phyloP scores from a whole-genome alignment of 176 grass and related monocot species.

The Otatea glauca region DNA sequence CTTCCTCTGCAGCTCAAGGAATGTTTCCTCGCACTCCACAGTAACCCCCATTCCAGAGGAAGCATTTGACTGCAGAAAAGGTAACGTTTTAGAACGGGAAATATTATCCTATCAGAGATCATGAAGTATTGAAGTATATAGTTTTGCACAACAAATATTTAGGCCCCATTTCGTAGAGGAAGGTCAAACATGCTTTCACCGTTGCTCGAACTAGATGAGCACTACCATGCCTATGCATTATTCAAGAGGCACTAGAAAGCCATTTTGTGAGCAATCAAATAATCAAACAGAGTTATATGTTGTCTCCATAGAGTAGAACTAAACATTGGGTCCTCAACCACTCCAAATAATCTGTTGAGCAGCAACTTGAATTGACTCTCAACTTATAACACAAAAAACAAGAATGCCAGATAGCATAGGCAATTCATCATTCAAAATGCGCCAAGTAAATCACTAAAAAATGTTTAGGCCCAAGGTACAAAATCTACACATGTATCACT shows the following conservation, averaged over 20 bases:
- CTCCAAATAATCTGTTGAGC: neutral
- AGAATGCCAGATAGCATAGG: neutral
- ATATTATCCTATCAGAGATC: neutral
- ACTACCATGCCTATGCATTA: neutral
- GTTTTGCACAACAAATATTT: too few species aligned
- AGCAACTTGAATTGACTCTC: neutral
- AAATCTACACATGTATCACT: neutral
- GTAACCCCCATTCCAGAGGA: slow-evolving; percentile 42
- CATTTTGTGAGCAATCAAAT: neutral
- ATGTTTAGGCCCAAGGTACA: neutral
- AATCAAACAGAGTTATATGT: too few species aligned
- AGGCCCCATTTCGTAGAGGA: neutral
- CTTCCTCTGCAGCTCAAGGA: slow-evolving; percentile 49
- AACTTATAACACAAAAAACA: neutral
- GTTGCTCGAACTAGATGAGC: neutral
- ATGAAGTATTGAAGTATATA: neutral
- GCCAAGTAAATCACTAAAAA: neutral
- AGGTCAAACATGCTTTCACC: neutral
- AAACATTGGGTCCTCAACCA: neutral
- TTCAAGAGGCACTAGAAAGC: neutral
- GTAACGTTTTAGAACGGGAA: neutral
- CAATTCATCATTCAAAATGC: neutral
- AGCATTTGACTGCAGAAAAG: slow-evolving; percentile 16
- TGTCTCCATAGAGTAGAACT: neutral
- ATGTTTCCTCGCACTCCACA: slow-evolving; percentile 30